Percentiles rank a stretch among this genome's conserved stretches.
Conservation (phyloP, 306 rosid genomes). For the Psophocarpus tetragonolobus region DNA sequence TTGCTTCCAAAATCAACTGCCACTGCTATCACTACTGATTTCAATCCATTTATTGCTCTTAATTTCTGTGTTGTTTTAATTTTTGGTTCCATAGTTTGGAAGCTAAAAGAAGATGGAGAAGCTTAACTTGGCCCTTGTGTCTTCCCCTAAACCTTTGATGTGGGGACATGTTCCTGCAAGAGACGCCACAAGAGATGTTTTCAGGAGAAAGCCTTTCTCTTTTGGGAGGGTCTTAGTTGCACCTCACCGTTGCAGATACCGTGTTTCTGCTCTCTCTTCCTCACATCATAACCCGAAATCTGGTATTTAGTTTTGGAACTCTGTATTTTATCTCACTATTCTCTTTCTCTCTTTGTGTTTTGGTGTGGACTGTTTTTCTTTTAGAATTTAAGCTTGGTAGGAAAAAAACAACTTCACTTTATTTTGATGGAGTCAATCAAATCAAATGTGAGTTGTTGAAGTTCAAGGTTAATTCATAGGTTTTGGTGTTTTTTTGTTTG, state of each 20-base stretch:
- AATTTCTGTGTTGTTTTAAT: neutral
- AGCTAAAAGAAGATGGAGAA: slow-evolving; percentile 42
- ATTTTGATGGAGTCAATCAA: slow-evolving; percentile 2
- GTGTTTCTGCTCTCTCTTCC: slow-evolving; percentile 34
- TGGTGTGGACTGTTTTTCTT: neutral
- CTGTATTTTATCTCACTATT: neutral
- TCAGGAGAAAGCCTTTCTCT: slow-evolving; percentile 39
- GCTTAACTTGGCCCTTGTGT: slow-evolving; percentile 43
- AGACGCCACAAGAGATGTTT: slow-evolving; percentile 22
- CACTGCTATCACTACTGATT: neutral
- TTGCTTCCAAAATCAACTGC: neutral
- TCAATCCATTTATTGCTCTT: neutral
- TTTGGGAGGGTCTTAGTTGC: slow-evolving; percentile 33
- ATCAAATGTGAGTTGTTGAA: neutral
- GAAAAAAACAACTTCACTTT: neutral
- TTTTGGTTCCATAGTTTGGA: slow-evolving; percentile 12
- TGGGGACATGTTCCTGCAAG: slow-evolving; percentile 39
- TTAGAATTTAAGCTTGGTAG: neutral
- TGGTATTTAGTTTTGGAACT: slow-evolving; percentile 30
- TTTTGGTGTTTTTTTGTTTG: slow-evolving; percentile 2
- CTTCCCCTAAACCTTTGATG: slow-evolving; percentile 44
- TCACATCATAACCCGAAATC: slow-evolving; percentile 35
- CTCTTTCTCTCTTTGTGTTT: neutral
- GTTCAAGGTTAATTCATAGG: neutral
- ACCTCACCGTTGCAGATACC: slow-evolving; percentile 24